Base-by-base conservation (phyloP, 768 basidiomycete genomes). In the Lanmaoa pseudosensibilis region DNA sequence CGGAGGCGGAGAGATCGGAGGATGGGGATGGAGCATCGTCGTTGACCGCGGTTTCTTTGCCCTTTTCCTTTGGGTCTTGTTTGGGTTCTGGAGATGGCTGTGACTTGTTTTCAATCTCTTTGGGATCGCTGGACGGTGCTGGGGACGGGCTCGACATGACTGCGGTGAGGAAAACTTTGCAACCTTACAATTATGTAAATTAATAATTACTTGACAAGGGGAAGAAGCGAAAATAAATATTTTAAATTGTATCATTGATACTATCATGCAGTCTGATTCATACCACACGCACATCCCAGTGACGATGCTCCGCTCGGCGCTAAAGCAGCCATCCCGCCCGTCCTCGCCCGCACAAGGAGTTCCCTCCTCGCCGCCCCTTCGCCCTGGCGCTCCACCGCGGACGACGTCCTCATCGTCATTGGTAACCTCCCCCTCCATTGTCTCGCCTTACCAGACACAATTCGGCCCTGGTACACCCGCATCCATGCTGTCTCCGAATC, bases 291-390 rank as follows among this genome's bases (percentile, higher is more conserved):
- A 67, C 37, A 44, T 54, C 19, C 56, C 65, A 34, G 12, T 52
- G 16, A 38, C 54, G 9, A 53, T 76, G 27, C 75, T 83, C 12
- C 80, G 83, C 52, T 82, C 83, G 5, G 84, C 84, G 18, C 73
- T 85, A 63, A 85, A 84, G 67, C 76, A 78, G 46, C 45, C 72
- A 0, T 70, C 76, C 25, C 59, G 64, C 56, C 62, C 63, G 0
- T 58, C 69, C 2, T 68, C 69, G 2, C 57, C 59, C 16, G 40
- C 67, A 1, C 41, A 57, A 2, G 57, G 52, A 6, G 5, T 9
- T 0, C 41, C 74, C 0, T 60, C 71, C 8, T 65, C 76, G 27
- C 68, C 73, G 19, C 53, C 68, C 43, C 46, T 43, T 19, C 61
- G 33, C 53, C 60, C 65, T 45, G 49, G 57, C 27, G 50, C 37